Base-by-base conservation (phyloP, 768 basidiomycete species). In the Suillus weaverae region DNA sequence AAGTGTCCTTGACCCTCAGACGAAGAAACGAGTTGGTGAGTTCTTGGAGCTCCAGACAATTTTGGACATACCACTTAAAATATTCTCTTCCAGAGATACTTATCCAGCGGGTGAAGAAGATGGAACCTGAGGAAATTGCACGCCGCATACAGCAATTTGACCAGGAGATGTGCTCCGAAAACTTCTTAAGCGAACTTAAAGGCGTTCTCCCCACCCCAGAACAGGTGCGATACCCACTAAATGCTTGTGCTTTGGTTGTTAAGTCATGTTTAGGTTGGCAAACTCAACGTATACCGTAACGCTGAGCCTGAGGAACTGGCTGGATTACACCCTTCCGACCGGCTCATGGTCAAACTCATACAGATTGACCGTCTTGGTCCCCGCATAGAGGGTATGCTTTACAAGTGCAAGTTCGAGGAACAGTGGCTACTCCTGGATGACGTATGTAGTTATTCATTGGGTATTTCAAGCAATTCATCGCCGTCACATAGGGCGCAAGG, bases 321-420 rank as follows among this genome's bases (percentile, higher is more conserved):
- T 48, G 87, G 86, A 36, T 81, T 99, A n/a, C 96, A 98, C 77
- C 89, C 91, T 22, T 91, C 97, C 20, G 97, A 99, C 78, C 88
- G 97, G 38, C 85, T 99, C 55, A 95, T 99, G 93, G 95, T 99
- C 32, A 92, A 96, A 67, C 82, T 98, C 43, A 97, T 99, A 70
- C 94, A 97, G 75, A 95, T 99, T 33, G 87, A 97, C 50, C 89
- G 94, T 41, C 81, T 99, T 11, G 85, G 83, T 11, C 91, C 94
- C 54, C 88, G 97, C 11, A 89, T 99, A 65, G 89, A 97, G 71
- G 90, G 94, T n/a, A 98, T 99, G 97, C 81, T 97, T 39, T 98
- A 95, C 74, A 90, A 90, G 71, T 87, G 88, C 64, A 86, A 86
- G 50, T 99, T 97, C 72, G 91, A 94, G 9, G 96, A 98, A 72